Conservation (phyloP, 2,329 filamentous ascomycete genomes). For the Trichoderma polysporum region DNA sequence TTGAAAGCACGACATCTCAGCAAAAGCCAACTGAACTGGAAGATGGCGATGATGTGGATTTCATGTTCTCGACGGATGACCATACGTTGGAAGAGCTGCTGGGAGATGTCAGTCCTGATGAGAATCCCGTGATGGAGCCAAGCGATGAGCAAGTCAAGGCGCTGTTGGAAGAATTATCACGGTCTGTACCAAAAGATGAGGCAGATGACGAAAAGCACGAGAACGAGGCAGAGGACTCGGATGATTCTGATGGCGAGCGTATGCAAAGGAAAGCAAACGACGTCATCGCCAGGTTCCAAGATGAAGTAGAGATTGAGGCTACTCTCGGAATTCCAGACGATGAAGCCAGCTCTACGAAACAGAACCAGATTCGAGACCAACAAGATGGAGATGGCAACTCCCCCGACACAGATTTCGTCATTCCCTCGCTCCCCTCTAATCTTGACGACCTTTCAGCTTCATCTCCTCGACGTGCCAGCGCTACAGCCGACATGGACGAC, state of each 20-base stretch:
- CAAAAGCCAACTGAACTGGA: background rate
- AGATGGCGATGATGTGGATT: conserved; percentile 39
- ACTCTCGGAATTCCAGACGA: conserved; percentile 15
- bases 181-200: conserved; percentile 33
- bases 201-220: background rate
- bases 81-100: conserved; percentile 53
- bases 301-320: conserved; percentile 44
- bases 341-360: background rate
- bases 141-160: conserved; percentile 37
- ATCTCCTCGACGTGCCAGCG: conserved; percentile 24
- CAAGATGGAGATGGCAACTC: conserved; percentile 15
- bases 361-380: background rate
- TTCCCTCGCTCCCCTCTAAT: conserved; percentile 49
- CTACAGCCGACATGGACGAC: conserved; percentile 39
- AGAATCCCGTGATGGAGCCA: conserved; percentile 27
- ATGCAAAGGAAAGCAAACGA: conserved; percentile 47
- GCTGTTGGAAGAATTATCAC: conserved; percentile 39
- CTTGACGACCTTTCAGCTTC: conserved; percentile 39
- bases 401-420: conserved; percentile 33
- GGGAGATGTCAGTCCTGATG: conserved; percentile 41
- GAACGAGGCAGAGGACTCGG: conserved; percentile 29
- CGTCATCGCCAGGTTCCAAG: conserved; percentile 46
- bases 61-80: conserved; percentile 50
- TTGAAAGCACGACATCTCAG: background rate
- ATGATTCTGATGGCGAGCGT: conserved; percentile 52